These are phyloP conservation scores for Tylopilus vinaceipallidus DNA, from an alignment of 768 basidiomycete species.

Conservation along the genomic window DNA sequence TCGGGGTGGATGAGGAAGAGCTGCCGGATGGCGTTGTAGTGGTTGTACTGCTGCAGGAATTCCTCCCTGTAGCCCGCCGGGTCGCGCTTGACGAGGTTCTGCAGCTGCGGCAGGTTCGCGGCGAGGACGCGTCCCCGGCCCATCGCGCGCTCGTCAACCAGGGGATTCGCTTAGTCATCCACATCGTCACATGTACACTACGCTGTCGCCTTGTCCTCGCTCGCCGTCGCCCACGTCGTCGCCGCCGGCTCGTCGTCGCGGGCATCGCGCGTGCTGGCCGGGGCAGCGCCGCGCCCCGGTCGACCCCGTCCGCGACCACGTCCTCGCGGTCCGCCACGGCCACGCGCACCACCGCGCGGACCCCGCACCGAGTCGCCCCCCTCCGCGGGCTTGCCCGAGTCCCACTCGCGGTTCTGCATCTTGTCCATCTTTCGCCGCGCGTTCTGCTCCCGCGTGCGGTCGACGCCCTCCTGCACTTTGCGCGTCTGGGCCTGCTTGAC, in stretches of 20 bases:
- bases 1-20: constrained; percentile 81
- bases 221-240: not conserved
- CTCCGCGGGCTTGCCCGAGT: constrained; percentile 59
- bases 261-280: not conserved
- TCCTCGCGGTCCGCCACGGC: constrained; percentile 30
- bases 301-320: constrained; percentile 37
- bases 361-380: constrained; percentile 24
- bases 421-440: constrained; percentile 83
- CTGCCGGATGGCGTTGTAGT: constrained; percentile 84
- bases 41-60: constrained; percentile 95
- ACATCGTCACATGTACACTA: not conserved
- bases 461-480: constrained; percentile 66
- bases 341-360: constrained; percentile 30
- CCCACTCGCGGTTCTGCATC: constrained; percentile 78
- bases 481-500: constrained; percentile 53
- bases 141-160: not conserved
- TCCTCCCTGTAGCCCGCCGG: constrained; percentile 90
- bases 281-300: constrained; percentile 4
- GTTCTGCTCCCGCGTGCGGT: constrained; percentile 74
- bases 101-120: constrained; percentile 90
- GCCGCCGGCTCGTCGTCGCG: not conserved
- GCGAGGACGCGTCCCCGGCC: constrained; percentile 52
- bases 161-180: constrained; percentile 19
- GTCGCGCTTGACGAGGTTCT: constrained; percentile 96
- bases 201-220: not conserved